Conservation (phyloP, 352 stramenopile genomes). For the Phytophthora fragariae region DNA sequence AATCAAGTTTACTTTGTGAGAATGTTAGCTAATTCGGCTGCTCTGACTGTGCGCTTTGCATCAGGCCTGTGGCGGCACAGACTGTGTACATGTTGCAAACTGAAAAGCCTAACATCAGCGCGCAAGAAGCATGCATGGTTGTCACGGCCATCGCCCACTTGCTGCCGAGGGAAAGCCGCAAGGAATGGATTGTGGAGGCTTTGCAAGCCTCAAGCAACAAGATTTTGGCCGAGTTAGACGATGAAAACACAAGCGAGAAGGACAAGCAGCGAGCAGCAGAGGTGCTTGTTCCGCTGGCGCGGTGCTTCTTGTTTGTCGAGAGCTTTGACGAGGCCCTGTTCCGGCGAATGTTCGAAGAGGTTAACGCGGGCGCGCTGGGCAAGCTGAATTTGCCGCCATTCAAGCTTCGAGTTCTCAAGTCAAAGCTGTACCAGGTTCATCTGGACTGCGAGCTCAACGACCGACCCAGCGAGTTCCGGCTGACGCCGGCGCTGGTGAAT, state of each 20-base stretch:
- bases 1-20: neutral
- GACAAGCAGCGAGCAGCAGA: conserved; percentile 36
- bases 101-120: conserved; percentile 41
- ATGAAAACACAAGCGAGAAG: conserved; percentile 31
- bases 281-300: conserved; percentile 54
- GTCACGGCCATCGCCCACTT: conserved; percentile 58
- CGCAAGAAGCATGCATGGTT: conserved; percentile 59
- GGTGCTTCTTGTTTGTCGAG: conserved; percentile 58
- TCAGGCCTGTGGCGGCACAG: conserved; percentile 61
- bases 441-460: conserved; percentile 57
- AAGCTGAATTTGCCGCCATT: conserved; percentile 38
- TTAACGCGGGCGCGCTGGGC: conserved; percentile 54
- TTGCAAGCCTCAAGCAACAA: conserved; percentile 51
- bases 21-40: neutral
- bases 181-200: conserved; percentile 59
- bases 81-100: conserved; percentile 46
- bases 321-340: conserved; percentile 68
- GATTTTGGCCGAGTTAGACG: conserved; percentile 36
- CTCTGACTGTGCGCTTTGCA: neutral
- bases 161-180: conserved; percentile 55
- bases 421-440: conserved; percentile 74
- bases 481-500: conserved; percentile 34
- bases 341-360: conserved; percentile 46
- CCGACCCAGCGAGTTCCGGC: conserved; percentile 44
- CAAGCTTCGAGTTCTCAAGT: conserved; percentile 48